Percentiles rank a stretch among this genome's conserved stretches.
Evolutionary conservation across 2,329 filamentous ascomycete genomes (phyloP).

Genomic region (Aspergillus glaucus): DNA sequence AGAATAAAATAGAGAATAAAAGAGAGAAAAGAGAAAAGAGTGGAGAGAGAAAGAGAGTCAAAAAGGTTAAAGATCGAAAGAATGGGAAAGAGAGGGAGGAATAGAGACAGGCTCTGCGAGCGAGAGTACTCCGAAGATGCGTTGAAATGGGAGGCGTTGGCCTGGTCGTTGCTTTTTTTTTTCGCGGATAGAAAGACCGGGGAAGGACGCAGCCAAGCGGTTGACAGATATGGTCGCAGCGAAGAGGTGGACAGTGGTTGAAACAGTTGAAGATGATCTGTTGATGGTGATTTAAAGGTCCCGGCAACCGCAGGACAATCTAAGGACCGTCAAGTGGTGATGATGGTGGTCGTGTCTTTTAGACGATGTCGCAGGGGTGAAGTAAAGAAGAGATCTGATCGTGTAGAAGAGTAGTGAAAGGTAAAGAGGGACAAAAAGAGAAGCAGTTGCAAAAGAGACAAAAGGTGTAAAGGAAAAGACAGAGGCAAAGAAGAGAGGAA

Average conservation of each 20-base stretch:
- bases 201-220: constrained; percentile 8
- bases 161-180: neutral
- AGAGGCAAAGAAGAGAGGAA: constrained; percentile 1
- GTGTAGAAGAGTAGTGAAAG: neutral
- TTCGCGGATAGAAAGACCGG: constrained; percentile 1
- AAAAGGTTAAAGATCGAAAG: constrained; percentile 2
- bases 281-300: too few relatives aligned
- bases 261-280: neutral
- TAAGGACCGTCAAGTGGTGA: too few relatives aligned
- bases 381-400: constrained; percentile 11
- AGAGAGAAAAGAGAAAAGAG: constrained; percentile 6
- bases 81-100: constrained; percentile 3
- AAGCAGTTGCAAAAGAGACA: neutral
- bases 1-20: constrained; percentile 5
- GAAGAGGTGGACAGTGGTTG: constrained; percentile 6
- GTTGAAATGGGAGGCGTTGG: constrained; percentile 1
- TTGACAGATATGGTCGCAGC: neutral
- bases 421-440: neutral
- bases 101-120: constrained; percentile 3
- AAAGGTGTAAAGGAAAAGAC: constrained; percentile 1
- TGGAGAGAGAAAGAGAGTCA: neutral
- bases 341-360: too few relatives aligned
- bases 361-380: constrained; percentile 10
- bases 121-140: neutral
- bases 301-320: too few relatives aligned